Evolutionary conservation across 176 grass and related monocot genomes (phyloP), one percentile per base, ranked within the genome.

Genomic region (Otatea glauca): DNA sequence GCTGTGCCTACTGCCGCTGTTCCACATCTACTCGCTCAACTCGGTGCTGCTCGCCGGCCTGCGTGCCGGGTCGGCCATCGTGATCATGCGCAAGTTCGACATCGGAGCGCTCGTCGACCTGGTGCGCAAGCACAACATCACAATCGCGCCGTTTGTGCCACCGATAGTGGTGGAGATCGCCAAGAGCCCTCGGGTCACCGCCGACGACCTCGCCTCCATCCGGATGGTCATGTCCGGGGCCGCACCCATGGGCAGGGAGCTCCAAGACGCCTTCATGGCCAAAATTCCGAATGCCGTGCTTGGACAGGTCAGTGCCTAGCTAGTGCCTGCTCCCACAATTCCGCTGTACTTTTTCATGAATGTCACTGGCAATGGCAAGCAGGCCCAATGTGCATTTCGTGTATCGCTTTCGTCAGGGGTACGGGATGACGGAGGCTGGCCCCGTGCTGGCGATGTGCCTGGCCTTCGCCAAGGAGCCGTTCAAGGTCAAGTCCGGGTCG

Each of bases 11-110:
- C 79, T 98, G 8, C 95, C 95, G 7, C 75, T 98, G 48, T 98
- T 98, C 92, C 95, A 98, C 85, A 98, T 98, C 88, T 98, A 98
- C 92, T 98, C 92, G 9, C 87, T 98, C 27, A 95, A 98, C 79
- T 93, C 95, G 9, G 91, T 98, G 81, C 81, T 98, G 20, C 95
- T 98, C 0, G 92, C 92, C 0, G 92, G 88, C 2, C 87, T 98
- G 2, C 81, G 95, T 9, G 92, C 88, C 5, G 95, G 95, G 0
- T 72, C 80, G 21, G 21, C 92, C 7, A 93, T 98, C 6, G 70
- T 98, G 73, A 86, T 93, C 75, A 86, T 98, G 95, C 88, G 84
- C 79, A 94, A 92, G 88, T 97, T 97, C 58, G 94, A 94, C 3
- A 66, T 88, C 3, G 74, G 55, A 9, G 81, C 86, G 13, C 83